A percentile compares a stretch with the other conserved stretches of the same genome.
These are phyloP conservation scores for Kwoniella mangroviensis DNA, from an alignment of 768 basidiomycete species.

Conservation along the genomic window DNA sequence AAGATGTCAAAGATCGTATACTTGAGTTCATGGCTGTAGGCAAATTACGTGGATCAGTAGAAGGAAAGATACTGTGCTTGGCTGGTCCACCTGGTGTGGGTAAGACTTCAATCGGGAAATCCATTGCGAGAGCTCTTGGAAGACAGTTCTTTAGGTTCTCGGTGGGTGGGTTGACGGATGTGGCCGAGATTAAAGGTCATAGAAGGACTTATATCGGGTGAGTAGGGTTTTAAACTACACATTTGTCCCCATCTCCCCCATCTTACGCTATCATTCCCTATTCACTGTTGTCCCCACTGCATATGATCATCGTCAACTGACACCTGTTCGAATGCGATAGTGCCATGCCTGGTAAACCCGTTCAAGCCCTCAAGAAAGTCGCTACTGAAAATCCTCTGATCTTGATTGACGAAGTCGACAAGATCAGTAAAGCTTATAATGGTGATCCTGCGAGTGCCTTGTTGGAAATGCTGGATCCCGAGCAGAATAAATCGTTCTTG, in stretches of 20 bases:
- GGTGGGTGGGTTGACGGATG: constrained; percentile 94
- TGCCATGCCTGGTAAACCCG: constrained; percentile 91
- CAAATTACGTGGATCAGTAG: constrained; percentile 87
- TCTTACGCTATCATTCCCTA: too few species aligned
- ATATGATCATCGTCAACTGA: too few species aligned
- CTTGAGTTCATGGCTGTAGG: constrained; percentile 95
- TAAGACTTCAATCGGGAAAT: constrained; percentile 95
- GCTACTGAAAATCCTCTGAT: constrained; percentile 93
- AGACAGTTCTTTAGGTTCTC: constrained; percentile 96
- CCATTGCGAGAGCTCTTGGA: constrained; percentile 85
- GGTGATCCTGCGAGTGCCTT: constrained; percentile 91
- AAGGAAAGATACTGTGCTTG: constrained; percentile 97
- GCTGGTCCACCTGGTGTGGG: constrained; percentile 97
- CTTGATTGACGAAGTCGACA: constrained; percentile 93
- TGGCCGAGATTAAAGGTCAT: constrained; percentile 99
- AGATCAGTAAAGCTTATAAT: constrained; percentile 87
- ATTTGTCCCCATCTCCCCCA: neutral
- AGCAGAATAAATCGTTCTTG: constrained; percentile 91
- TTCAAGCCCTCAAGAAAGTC: constrained; percentile 89
- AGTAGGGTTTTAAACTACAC: constrained; percentile 45
- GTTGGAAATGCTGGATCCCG: constrained; percentile 90
- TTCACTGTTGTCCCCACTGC: too few species aligned
- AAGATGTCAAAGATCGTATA: constrained; percentile 90
- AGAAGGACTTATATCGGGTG: constrained; percentile 94
- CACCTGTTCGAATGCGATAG: too few species aligned